Percentiles rank a stretch among this genome's conserved stretches.
phyloP scores from a whole-genome alignment of 169 alveolate species.

The Eimeria praecox region DNA sequence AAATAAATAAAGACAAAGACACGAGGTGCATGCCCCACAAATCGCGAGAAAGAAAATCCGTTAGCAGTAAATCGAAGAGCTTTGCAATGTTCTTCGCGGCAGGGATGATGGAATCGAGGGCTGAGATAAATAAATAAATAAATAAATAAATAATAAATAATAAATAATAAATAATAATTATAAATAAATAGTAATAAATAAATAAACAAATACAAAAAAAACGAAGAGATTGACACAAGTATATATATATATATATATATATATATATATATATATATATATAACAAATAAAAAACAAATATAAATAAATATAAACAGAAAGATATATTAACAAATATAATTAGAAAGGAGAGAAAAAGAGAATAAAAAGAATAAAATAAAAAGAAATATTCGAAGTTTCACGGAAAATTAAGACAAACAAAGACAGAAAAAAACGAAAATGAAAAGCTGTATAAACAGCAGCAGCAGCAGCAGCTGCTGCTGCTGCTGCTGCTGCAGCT shows the following conservation, averaged over 20 bases:
- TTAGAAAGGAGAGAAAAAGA: neutral
- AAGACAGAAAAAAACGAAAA: neutral
- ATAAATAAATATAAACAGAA: neutral
- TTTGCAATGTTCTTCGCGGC: conserved; percentile 59
- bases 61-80: conserved; percentile 51
- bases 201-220: neutral
- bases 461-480: no score
- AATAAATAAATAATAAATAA: neutral
- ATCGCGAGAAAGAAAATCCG: conserved; percentile 6
- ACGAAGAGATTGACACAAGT: neutral
- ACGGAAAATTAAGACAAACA: neutral
- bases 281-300: neutral
- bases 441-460: no score
- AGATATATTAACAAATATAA: neutral
- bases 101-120: conserved; percentile 79
- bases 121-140: neutral
- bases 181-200: neutral
- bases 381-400: neutral
- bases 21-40: neutral
- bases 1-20: neutral
- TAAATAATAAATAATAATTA: neutral
- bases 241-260: neutral
- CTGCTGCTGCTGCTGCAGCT: no score
- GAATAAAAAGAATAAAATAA: neutral
- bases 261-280: neutral